Percentiles rank a stretch among this genome's conserved stretches.
Conservation (phyloP, 2,329 filamentous ascomycete species). For the Zymoseptoria pseudotritici region DNA sequence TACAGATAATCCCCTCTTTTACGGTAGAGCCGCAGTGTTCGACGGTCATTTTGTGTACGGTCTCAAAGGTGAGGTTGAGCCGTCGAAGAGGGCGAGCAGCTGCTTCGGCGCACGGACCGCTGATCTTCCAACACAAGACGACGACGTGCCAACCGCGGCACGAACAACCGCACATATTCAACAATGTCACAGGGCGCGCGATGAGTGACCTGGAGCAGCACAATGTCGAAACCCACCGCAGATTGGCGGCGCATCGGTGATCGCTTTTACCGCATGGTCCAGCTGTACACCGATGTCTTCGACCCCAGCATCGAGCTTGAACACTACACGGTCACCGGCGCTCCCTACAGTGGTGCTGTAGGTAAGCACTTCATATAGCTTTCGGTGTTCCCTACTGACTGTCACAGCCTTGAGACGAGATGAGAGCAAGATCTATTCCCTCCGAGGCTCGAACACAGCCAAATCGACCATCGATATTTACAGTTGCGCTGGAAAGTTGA, state of each 20-base stretch:
- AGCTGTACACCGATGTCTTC: conserved; percentile 88
- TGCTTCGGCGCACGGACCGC: not conserved
- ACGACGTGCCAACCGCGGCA: conserved; percentile 2
- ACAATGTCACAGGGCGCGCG: not conserved
- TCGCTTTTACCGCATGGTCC: conserved; percentile 89
- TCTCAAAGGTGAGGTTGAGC: not conserved
- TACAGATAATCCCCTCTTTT: not conserved
- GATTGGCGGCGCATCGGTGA: conserved; percentile 94
- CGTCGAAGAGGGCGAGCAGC: not conserved
- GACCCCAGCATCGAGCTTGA: conserved; percentile 90
- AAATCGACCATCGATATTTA: conserved; percentile 91
- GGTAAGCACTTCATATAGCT: conserved; percentile 48
- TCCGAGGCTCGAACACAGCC: conserved; percentile 60
- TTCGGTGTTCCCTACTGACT: conserved; percentile 16
- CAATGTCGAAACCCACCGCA: conserved; percentile 60
- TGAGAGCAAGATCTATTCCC: conserved; percentile 73
- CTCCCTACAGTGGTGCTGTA: conserved; percentile 87
- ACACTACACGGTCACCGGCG: conserved; percentile 85
- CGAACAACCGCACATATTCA: not conserved
- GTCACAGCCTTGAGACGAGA: conserved; percentile 77
- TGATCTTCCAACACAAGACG: not conserved
- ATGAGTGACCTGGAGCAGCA: not conserved
- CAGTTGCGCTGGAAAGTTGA: conserved; percentile 81
- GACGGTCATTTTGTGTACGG: not conserved
- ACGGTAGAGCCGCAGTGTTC: not conserved